These are phyloP conservation scores for Phytophthora pinifolia DNA, from an alignment of 352 stramenopile species.

Conservation along the genomic window DNA sequence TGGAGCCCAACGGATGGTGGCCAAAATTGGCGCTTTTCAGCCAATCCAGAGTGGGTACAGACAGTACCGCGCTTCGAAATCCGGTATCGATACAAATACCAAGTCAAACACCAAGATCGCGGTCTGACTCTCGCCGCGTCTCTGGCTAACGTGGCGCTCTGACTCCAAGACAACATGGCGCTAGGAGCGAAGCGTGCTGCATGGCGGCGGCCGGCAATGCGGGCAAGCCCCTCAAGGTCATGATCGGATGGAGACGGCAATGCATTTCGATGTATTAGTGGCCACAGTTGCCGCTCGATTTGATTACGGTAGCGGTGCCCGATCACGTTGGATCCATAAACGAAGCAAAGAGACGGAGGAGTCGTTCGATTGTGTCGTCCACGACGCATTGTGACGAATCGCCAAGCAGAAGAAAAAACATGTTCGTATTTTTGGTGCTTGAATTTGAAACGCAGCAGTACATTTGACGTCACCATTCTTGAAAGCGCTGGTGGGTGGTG, in stretches of 20 bases:
- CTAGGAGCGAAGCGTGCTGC: slow-evolving; percentile 13
- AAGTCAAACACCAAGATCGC: slow-evolving; percentile 2
- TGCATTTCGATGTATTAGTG: slow-evolving; percentile 15
- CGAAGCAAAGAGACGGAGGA: slow-evolving; percentile 14
- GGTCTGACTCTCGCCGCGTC: slow-evolving; percentile 11
- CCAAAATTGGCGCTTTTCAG: slow-evolving; percentile 16
- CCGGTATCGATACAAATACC: slow-evolving; percentile 2
- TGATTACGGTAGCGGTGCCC: slow-evolving; percentile 14
- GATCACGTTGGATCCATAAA: slow-evolving; percentile 12
- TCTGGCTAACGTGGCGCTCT: slow-evolving; percentile 1
- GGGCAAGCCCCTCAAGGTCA: slow-evolving; percentile 14
- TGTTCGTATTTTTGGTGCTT: too few relatives aligned
- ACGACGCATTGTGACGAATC: too few relatives aligned
- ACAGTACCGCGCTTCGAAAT: slow-evolving; percentile 12
- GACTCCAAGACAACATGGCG: too few relatives aligned
- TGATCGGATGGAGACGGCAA: background rate
- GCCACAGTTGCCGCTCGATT: background rate
- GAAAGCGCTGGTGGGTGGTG: background rate
- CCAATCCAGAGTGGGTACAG: slow-evolving; percentile 16
- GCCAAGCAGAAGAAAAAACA: too few relatives aligned
- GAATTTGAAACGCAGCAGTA: too few relatives aligned
- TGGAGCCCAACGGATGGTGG: slow-evolving; percentile 21
- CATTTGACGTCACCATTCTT: background rate
- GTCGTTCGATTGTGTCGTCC: slow-evolving; percentile 18
- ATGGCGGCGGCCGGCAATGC: slow-evolving; percentile 6